Base-by-base conservation (phyloP, 2,329 filamentous ascomycete genomes). In the Venturia asperata region DNA sequence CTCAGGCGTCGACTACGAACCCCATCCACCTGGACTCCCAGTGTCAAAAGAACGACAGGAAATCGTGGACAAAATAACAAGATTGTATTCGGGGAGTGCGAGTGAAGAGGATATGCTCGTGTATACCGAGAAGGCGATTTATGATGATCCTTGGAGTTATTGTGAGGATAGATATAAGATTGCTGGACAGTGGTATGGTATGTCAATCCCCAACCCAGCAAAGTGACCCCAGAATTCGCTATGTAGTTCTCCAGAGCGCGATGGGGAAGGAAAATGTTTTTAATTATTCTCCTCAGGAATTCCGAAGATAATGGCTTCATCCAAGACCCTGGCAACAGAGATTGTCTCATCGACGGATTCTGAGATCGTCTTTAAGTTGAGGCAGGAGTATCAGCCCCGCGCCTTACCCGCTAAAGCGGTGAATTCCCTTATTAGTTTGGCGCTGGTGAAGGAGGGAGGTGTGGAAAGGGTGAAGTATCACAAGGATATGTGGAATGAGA, bases 141-240 rank as follows among this genome's bases (percentile, higher is more conserved):
- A 81, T 67, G 79, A 82, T 64, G 79, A 82, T 68, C 77, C 78
- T 1, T 80, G 76, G 70, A 79, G 77, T 67, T 82, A 79, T 68
- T 81, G 78, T 68, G 79, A 82, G 69, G 81, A 77, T 0, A 70
- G 79, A 63, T 81, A 79, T 67, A 82, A 81, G 69, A 81, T 82
- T 66, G 79, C 79, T 1, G 79, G 80, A 9, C 78, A 82, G 68
- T 82, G 80, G 79, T 81, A 78, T 68, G 78, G 77, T 71, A 69
- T 41, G 39, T 41, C 15, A 10, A 10, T 4, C 39, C 39, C 15
- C 37, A 39, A 11, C n/a, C 30, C 30, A 34, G 6, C 30, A 34
- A 34, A 34, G 6, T 34, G 3, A 34, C 6, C 6, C 30, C 30
- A 34, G 30, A 34, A 3, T 34, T 34, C 30, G 30, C 30, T n/a